Evolutionary conservation across 345 rosid species (phyloP).

Genomic region (Syzygium grande): DNA sequence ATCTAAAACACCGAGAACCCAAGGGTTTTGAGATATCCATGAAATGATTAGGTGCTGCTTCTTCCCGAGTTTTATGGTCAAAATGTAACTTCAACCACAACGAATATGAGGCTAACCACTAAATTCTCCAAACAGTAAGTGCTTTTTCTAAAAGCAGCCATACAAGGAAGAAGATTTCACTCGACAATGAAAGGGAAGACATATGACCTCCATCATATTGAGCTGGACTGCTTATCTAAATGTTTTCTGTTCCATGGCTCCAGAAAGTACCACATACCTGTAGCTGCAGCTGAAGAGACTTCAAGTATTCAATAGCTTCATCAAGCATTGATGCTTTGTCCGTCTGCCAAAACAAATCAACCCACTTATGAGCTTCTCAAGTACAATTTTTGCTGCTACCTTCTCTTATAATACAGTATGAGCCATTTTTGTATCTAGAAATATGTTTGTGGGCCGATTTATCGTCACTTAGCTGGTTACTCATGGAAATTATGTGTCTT

Average conservation of each 20-base stretch:
- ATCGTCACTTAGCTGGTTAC: not conserved
- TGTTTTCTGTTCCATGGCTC: not conserved
- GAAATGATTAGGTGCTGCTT: not conserved
- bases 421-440: not conserved
- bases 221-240: not conserved
- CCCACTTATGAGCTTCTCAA: not conserved
- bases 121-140: not conserved
- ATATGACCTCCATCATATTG: not conserved
- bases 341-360: constrained; percentile 34
- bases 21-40: not conserved
- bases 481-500: not conserved
- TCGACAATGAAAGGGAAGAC: not conserved
- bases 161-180: not conserved
- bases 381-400: not conserved
- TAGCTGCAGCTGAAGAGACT: constrained; percentile 88
- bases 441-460: not conserved
- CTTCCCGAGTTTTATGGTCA: not conserved
- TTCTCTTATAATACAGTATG: not conserved
- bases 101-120: not conserved
- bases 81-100: not conserved
- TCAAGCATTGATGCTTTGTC: constrained; percentile 95
- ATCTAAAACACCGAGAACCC: constrained; percentile 32
- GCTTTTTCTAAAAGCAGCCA: not conserved
- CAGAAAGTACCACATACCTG: constrained; percentile 32
- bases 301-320: constrained; percentile 86